A percentile compares a stretch with the other conserved stretches of the same genome.
phyloP scores from a whole-genome alignment of 371 early-diverging fungal genomes.

The Mortierella sp. region DNA sequence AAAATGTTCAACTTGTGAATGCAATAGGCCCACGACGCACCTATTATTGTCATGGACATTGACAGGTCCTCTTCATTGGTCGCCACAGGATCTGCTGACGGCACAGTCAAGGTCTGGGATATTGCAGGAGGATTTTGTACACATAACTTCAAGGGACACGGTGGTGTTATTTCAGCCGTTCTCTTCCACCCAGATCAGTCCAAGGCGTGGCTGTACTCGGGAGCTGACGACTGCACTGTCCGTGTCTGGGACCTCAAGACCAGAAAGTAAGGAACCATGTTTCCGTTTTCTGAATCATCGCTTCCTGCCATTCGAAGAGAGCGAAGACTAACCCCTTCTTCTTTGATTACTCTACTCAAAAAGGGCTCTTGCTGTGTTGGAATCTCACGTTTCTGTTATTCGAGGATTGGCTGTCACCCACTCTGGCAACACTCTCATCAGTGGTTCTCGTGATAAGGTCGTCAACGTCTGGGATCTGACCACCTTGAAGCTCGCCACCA shows the following conservation, averaged over 20 bases:
- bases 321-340: not conserved
- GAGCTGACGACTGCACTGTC: slow-evolving; percentile 91
- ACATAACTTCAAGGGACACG: slow-evolving; percentile 95
- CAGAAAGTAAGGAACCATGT: slow-evolving; percentile 62
- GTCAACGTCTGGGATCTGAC: slow-evolving; percentile 93
- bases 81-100: slow-evolving; percentile 98
- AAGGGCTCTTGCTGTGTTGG: slow-evolving; percentile 81
- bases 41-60: slow-evolving; percentile 93
- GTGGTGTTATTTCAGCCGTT: slow-evolving; percentile 89
- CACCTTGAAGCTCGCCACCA: slow-evolving; percentile 77
- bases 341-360: not conserved
- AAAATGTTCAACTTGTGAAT: not conserved
- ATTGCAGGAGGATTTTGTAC: slow-evolving; percentile 94
- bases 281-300: not conserved
- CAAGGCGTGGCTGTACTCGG: slow-evolving; percentile 82
- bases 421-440: slow-evolving; percentile 83
- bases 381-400: slow-evolving; percentile 93
- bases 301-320: not conserved
- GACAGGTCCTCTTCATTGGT: slow-evolving; percentile 91
- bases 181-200: slow-evolving; percentile 80
- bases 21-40: slow-evolving; percentile 86
- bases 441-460: slow-evolving; percentile 95
- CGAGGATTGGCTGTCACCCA: slow-evolving; percentile 87
- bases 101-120: slow-evolving; percentile 96
- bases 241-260: slow-evolving; percentile 91